Evolutionary conservation across 306 rosid genomes (phyloP).

Genomic region (Canavalia gladiata): DNA sequence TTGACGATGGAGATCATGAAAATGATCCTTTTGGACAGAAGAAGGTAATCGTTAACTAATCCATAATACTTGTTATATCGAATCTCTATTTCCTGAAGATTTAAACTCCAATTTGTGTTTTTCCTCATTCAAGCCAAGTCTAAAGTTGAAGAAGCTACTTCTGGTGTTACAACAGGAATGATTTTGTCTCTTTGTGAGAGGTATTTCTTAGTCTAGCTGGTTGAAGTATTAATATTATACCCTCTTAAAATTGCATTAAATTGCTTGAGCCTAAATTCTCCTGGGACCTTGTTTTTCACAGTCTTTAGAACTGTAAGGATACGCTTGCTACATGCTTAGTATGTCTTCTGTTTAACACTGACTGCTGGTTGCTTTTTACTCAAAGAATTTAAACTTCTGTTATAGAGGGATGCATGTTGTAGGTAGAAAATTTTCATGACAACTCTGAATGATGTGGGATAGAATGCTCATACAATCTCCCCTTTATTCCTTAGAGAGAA

Average conservation of each 20-base stretch:
- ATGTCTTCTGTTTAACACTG: conserved; percentile 46
- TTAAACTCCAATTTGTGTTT: conserved; percentile 10
- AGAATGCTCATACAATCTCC: neutral
- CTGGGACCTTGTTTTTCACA: conserved; percentile 56
- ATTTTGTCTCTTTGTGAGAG: conserved; percentile 95
- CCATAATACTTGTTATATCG: neutral
- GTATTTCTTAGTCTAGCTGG: conserved; percentile 50
- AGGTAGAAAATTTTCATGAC: conserved; percentile 1
- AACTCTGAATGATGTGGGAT: neutral
- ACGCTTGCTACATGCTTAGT: conserved; percentile 77
- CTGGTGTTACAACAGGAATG: conserved; percentile 91
- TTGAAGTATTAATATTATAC: neutral
- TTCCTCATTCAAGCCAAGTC: conserved; percentile 58
- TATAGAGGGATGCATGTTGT: neutral
- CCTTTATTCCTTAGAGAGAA: conserved; percentile 25
- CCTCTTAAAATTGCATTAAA: neutral
- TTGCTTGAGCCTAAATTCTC: conserved; percentile 32
- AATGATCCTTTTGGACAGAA: conserved; percentile 65
- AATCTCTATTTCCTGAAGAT: neutral
- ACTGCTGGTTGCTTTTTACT: neutral
- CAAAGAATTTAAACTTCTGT: conserved; percentile 19
- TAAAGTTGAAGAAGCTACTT: conserved; percentile 85
- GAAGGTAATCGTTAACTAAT: conserved; percentile 55
- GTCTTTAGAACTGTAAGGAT: conserved; percentile 81
- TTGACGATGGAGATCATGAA: conserved; percentile 66